Percentiles rank a stretch among this genome's conserved stretches.
phyloP scores from a whole-genome alignment of 257 asterid genomes.

The Ilex asprella region DNA sequence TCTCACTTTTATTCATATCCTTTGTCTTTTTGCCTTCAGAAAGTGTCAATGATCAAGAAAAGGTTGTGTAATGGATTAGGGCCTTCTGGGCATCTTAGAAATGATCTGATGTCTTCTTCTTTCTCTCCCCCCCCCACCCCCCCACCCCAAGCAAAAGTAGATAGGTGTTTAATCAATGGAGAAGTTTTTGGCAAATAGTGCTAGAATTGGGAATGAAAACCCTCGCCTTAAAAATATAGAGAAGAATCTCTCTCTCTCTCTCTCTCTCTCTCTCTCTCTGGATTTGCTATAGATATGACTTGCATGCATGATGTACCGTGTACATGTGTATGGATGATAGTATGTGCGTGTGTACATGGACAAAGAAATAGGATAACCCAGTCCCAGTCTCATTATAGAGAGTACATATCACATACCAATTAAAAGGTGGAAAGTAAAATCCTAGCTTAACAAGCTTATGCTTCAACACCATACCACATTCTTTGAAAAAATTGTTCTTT shows the following conservation, averaged over 20 bases:
- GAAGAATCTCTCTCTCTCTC: constrained; percentile 39
- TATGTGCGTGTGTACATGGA: neutral
- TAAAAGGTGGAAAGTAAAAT: no score
- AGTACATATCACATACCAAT: no score
- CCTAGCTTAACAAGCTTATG: no score
- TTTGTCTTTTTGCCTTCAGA: no score
- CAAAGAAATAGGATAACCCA: no score
- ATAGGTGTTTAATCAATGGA: constrained; percentile 18
- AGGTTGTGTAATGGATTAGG: neutral
- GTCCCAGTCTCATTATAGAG: no score
- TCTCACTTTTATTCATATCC: constrained; percentile 1
- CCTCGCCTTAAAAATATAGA: constrained; percentile 44
- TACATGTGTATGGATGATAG: constrained; percentile 16
- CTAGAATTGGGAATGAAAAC: constrained; percentile 75
- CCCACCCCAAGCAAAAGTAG: constrained; percentile 26
- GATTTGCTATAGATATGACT: constrained; percentile 10
- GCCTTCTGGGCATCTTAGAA: neutral
- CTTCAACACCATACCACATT: no score
- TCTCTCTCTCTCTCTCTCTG: constrained; percentile 8
- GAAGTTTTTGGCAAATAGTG: constrained; percentile 45
- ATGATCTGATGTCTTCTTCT: constrained; percentile 16
- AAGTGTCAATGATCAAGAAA: no score
- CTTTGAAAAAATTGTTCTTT: no score
- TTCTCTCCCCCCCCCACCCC: neutral
- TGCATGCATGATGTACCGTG: constrained; percentile 17